A percentile compares a stretch with the other conserved stretches of the same genome.
phyloP scores from a whole-genome alignment of 1,284 basidiomycete species.

The Amylostereum chailletii region DNA sequence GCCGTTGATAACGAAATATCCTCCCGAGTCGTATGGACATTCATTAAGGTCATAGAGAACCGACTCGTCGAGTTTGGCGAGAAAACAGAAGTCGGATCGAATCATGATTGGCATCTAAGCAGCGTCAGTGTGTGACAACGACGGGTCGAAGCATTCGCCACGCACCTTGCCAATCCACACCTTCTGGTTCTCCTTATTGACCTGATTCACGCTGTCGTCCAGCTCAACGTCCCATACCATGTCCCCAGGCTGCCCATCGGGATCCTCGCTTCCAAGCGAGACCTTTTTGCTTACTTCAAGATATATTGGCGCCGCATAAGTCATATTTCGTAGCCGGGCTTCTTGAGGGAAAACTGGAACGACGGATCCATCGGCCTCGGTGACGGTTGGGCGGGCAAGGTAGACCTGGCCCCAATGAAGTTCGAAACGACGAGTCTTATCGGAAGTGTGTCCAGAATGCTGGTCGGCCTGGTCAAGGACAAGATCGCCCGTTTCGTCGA shows the following conservation, averaged over 20 bases:
- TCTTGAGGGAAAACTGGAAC: slow-evolving; percentile 97
- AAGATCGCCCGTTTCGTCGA: slow-evolving; percentile 91
- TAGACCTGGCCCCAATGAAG: slow-evolving; percentile 98
- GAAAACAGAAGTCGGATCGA: slow-evolving; percentile 91
- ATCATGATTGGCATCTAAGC: slow-evolving; percentile 94
- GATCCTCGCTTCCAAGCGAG: slow-evolving; percentile 72
- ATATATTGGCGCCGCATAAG: slow-evolving; percentile 94
- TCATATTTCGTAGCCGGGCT: slow-evolving; percentile 88
- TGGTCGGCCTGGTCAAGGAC: slow-evolving; percentile 96
- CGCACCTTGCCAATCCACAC: slow-evolving; percentile 94
- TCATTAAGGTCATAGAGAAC: slow-evolving; percentile 90
- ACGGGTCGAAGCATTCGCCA: slow-evolving; percentile 8
- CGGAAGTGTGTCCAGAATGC: slow-evolving; percentile 79
- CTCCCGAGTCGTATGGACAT: slow-evolving; percentile 97
- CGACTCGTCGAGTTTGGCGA: slow-evolving; percentile 72
- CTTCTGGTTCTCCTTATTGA: slow-evolving; percentile 45
- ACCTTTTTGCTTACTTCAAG: slow-evolving; percentile 93
- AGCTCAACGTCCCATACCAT: slow-evolving; percentile 76
- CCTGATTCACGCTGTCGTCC: slow-evolving; percentile 51
- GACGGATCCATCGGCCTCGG: slow-evolving; percentile 92
- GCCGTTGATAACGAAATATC: slow-evolving; percentile 99
- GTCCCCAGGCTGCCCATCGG: slow-evolving; percentile 76
- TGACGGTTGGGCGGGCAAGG: slow-evolving; percentile 89
- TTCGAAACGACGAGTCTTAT: slow-evolving; percentile 86
- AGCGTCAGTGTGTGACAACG: slow-evolving; percentile 3